These are phyloP conservation scores for Cladosporium colombiae DNA, from an alignment of 2,329 filamentous ascomycete genomes.

Conservation along the genomic window DNA sequence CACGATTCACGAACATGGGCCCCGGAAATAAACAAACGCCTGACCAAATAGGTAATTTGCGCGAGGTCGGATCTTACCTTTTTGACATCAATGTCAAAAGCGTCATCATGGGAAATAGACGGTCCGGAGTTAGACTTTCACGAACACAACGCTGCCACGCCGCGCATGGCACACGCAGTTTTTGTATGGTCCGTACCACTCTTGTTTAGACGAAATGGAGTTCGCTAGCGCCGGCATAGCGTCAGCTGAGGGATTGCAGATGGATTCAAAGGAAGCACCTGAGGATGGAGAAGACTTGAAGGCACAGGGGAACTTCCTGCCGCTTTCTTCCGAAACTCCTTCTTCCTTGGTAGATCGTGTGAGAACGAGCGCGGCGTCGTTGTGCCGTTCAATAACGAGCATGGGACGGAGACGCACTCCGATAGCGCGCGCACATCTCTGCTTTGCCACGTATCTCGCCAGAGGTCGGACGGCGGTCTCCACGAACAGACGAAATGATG, in stretches of 20 bases:
- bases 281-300: conserved; percentile 18
- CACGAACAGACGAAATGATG: neutral
- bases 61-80: neutral
- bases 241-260: conserved; percentile 12
- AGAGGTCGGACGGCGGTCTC: neutral
- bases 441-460: too few relatives aligned
- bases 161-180: neutral
- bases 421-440: neutral
- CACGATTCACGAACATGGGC: neutral
- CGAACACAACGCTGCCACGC: neutral
- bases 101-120: neutral
- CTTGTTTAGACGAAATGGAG: neutral
- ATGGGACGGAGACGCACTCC: neutral
- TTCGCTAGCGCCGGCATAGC: conserved; percentile 15
- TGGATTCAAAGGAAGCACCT: conserved; percentile 9
- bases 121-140: neutral
- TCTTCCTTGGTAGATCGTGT: conserved; percentile 4
- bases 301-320: conserved; percentile 11
- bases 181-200: neutral
- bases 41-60: neutral
- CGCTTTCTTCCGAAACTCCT: conserved; percentile 10
- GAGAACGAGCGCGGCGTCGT: neutral
- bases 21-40: neutral
- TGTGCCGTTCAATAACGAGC: neutral
- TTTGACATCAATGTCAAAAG: neutral